Conservation (phyloP, 2,329 filamentous ascomycete genomes). For the Fusarium chlamydosporum region DNA sequence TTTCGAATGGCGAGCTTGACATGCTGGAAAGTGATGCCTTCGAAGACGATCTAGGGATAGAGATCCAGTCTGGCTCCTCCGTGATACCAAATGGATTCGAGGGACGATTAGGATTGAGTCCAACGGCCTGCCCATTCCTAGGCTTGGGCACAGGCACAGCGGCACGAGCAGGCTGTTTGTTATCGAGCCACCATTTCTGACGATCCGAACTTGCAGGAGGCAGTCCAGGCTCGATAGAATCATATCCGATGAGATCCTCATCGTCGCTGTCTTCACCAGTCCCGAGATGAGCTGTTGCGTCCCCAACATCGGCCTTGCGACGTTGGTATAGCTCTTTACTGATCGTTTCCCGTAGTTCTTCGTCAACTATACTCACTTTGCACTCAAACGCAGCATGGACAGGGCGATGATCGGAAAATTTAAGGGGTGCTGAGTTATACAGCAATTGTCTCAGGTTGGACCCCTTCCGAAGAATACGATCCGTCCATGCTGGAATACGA, state of each 20-base stretch:
- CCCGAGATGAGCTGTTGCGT: constrained; percentile 68
- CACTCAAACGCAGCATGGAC: constrained; percentile 93
- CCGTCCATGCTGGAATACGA: constrained; percentile 96
- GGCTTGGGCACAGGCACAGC: constrained; percentile 74
- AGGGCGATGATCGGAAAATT: constrained; percentile 95
- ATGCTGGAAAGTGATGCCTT: constrained; percentile 69
- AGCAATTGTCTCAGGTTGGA: constrained; percentile 83
- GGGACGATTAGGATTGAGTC: constrained; percentile 79
- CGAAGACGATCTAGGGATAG: constrained; percentile 68
- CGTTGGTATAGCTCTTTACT: constrained; percentile 81
- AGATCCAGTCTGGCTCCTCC: constrained; percentile 88
- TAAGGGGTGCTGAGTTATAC: constrained; percentile 85
- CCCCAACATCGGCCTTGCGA: constrained; percentile 75
- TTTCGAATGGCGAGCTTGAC: constrained; percentile 72
- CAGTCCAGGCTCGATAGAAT: constrained; percentile 84
- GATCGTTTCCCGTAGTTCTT: constrained; percentile 78
- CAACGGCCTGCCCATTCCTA: constrained; percentile 65
- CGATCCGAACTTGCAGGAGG: constrained; percentile 76
- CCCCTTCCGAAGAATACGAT: constrained; percentile 91
- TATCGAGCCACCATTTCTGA: constrained; percentile 79
- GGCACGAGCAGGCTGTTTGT: constrained; percentile 81
- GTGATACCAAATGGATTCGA: constrained; percentile 85
- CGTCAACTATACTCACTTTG: constrained; percentile 83
- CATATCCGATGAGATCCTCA: constrained; percentile 85
- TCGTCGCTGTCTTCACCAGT: constrained; percentile 74